Evolutionary conservation across 2,329 filamentous ascomycete genomes (phyloP), one percentile per base, ranked within the genome.

Genomic region (Penicillium verrucosum): DNA sequence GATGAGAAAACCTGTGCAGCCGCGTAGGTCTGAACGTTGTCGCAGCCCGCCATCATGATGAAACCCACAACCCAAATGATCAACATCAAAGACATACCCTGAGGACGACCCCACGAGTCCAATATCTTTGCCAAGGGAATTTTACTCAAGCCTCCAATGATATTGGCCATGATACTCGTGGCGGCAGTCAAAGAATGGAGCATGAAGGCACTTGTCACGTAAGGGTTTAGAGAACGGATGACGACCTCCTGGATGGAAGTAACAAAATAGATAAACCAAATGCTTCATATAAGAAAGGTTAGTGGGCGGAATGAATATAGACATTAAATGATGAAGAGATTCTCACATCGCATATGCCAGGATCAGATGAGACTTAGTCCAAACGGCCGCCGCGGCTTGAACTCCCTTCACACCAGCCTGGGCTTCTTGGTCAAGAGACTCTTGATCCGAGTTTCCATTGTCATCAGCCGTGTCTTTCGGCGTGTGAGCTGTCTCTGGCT

Each of bases 1-100:
- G 78, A 80, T 66, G 85, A 87, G 57, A 89, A 82, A 2, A 87
- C 82, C 60, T 79, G 80, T 2, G 83, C 85, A 2, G 85, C 85
- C 30, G 82, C 81, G 67, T 86, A 89, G 0, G 80, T 84, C 62
- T 83, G 72, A 11, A 88, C 80, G 58, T 82, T 83, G 2, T 78
- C 74, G 69, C 84, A 87, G 2, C 75, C 77, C 1, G 87, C 86
- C 75, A 87, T 86, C 75, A 89, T 80, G 60, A 85, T 75, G 25
- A 86, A 74, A 9, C 81, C 79, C 16, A 61, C 43, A 21, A 58
- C 53, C 62, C 65, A 47, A 14, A 54, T 54, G 18, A 45, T n/a
- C 11, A 59, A 11, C 30, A 48, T 56, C 21, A 61, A 46, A 34
- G 21, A 30, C 47, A 61, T 59, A 12, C 53, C 56, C 38, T 59